phyloP scores from a whole-genome alignment of 2,329 filamentous ascomycete species.

The Trichoderma sp. region DNA sequence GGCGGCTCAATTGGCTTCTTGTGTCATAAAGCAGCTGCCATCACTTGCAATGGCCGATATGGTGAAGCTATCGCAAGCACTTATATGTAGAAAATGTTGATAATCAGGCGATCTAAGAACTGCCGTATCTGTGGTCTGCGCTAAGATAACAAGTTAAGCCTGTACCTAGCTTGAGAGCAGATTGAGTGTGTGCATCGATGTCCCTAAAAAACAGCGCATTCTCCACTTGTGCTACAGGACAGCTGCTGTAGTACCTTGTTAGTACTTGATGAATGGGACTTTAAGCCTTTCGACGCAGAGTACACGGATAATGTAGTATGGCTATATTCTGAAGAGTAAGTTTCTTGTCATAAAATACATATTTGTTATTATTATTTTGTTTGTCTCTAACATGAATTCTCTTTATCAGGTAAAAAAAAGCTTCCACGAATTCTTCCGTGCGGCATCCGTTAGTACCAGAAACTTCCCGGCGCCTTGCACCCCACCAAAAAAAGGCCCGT shows the following conservation, averaged over 20 bases:
- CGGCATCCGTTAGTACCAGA: not conserved
- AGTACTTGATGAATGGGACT: not conserved
- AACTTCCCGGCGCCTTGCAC: constrained; percentile 6
- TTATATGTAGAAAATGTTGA: constrained; percentile 8
- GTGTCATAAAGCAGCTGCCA: constrained; percentile 8
- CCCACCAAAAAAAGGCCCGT: constrained; percentile 32
- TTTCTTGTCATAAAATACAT: not conserved
- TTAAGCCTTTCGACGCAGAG: not conserved
- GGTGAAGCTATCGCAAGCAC: constrained; percentile 2
- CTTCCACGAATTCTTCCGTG: not conserved
- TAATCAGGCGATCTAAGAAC: constrained; percentile 1
- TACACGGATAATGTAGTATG: not conserved
- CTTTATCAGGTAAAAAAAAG: not conserved
- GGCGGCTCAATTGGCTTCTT: not conserved
- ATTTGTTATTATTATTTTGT: not conserved
- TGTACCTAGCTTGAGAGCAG: not conserved
- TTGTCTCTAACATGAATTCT: not conserved
- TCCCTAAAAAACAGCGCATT: not conserved
- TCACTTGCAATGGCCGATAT: not conserved
- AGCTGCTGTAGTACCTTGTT: not conserved
- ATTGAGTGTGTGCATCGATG: not conserved
- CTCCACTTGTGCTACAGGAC: not conserved
- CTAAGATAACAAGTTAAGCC: constrained; percentile 14
- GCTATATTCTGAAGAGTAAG: not conserved
- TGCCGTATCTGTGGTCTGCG: not conserved